Evolutionary conservation across 805 yeast genomes (phyloP).

Genomic region (Candida silvicultrix): DNA sequence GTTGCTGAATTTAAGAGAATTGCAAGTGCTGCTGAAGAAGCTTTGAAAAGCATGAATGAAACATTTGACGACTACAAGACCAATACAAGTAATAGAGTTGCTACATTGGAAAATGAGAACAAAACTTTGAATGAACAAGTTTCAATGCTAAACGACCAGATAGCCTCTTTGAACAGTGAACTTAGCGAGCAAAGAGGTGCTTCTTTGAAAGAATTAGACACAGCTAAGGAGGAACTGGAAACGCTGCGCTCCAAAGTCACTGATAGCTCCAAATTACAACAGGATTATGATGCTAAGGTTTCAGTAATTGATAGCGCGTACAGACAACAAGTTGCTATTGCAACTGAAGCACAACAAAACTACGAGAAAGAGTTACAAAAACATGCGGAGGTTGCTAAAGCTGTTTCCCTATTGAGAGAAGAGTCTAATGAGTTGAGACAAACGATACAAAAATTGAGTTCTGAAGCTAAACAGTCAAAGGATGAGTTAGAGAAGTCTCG

Average conservation of each 20-base stretch:
- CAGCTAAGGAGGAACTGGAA: constrained; percentile 11
- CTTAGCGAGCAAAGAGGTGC: constrained; percentile 20
- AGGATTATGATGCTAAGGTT: constrained; percentile 25
- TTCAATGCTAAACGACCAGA: constrained; percentile 24
- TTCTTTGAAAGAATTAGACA: constrained; percentile 15
- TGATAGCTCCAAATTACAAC: constrained; percentile 20
- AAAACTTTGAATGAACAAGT: constrained; percentile 13
- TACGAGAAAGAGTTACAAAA: constrained; percentile 50
- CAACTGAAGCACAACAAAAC: constrained; percentile 43
- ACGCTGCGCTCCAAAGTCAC: constrained; percentile 14
- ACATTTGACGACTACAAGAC: constrained; percentile 44
- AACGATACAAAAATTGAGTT: constrained; percentile 18
- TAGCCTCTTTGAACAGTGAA: constrained; percentile 26
- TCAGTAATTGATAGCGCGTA: constrained; percentile 29
- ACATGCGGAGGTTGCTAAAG: constrained; percentile 44
- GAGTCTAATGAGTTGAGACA: constrained; percentile 26
- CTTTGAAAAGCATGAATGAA: constrained; percentile 46
- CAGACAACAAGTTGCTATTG: constrained; percentile 38
- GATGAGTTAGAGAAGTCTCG: constrained; percentile 29
- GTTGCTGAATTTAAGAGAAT: constrained; percentile 56
- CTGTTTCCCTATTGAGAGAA: constrained; percentile 33
- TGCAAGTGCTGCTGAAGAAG: constrained; percentile 60
- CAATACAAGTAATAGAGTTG: constrained; percentile 12
- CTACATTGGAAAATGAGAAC: constrained; percentile 17
- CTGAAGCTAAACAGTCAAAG: constrained; percentile 26